These are phyloP conservation scores for Ciborinia camelliae DNA, from an alignment of 2,329 filamentous ascomycete genomes.

Conservation along the genomic window DNA sequence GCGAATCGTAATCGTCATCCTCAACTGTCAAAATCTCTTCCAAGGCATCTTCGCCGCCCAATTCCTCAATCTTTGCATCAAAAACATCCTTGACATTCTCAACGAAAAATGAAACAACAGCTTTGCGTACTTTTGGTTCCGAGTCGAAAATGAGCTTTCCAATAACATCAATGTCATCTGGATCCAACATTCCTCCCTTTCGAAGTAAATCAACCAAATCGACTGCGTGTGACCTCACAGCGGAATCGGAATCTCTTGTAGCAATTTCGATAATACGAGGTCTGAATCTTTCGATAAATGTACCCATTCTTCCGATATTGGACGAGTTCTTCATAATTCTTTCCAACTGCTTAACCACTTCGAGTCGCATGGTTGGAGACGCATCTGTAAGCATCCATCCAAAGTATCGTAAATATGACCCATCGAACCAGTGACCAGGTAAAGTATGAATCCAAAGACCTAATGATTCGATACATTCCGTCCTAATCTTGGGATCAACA, in stretches of 20 bases:
- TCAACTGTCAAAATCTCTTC: constrained; percentile 69
- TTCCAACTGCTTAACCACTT: constrained; percentile 79
- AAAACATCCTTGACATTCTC: constrained; percentile 81
- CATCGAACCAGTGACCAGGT: constrained; percentile 86
- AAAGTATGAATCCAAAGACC: constrained; percentile 85
- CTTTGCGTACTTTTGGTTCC: constrained; percentile 79
- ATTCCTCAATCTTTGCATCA: constrained; percentile 74
- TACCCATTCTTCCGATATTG: constrained; percentile 71
- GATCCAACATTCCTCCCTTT: constrained; percentile 81
- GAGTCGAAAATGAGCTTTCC: constrained; percentile 86
- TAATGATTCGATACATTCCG: constrained; percentile 82
- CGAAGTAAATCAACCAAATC: constrained; percentile 79
- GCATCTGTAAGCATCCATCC: constrained; percentile 93
- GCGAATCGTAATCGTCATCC: constrained; percentile 71
- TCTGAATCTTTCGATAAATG: constrained; percentile 91
- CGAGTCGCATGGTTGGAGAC: constrained; percentile 69
- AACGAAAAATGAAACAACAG: constrained; percentile 86
- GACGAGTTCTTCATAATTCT: constrained; percentile 77
- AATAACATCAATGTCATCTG: constrained; percentile 83
- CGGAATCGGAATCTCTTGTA: constrained; percentile 75
- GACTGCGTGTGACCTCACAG: constrained; percentile 76
- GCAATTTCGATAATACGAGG: constrained; percentile 89
- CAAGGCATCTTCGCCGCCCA: constrained; percentile 74
- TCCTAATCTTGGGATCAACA: constrained; percentile 82
- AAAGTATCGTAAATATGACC: constrained; percentile 84